Base-by-base conservation (phyloP, 2,329 filamentous ascomycete species). In the Pseudogymnoascus sp. region DNA sequence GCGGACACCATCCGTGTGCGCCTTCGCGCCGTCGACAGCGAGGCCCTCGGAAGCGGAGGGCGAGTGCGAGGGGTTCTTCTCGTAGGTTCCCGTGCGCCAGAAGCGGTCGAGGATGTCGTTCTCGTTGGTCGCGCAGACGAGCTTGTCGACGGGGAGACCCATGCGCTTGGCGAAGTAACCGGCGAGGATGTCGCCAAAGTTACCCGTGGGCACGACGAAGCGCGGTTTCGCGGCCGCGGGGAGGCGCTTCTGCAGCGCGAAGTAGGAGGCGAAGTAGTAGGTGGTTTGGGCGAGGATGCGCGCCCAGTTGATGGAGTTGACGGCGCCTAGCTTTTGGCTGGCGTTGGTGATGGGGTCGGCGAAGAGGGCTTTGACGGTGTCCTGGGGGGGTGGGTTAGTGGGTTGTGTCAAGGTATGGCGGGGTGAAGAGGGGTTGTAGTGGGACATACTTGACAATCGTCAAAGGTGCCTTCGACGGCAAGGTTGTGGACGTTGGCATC, bases 21-120 rank as follows among this genome's bases (percentile, higher is more conserved):
- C 82, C 69, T 86, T 83, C 16, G 76, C 82, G 26, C 84, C 84
- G 69, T 86, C 83, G 62, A 78, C 79, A 3, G 75, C 75, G 21
- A 83, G 74, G 10, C 82, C 81, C 50, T 81, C 81, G 67, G 84
- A 79, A 0, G 85, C 83, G 61, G 82, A 80, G 6, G 76, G 72
- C 1, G 83, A 84, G 62, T 82, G 77, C 6, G 85, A 80, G 7
- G 86, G 80, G 71, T 92, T 83, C 82, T 97, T 97, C 79, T 95
- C 90, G 77, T 97, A 97, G 68, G 83, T 82, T 40, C 93, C 91
- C 0, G 88, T 90, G 78, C 89, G 88, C 90, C 91, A 97, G 82
- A 99, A 99, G 35, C 95, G 86, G 76, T 97, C 85, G 10, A 99
- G 84, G 65, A 97, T 97, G 72, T 97, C 95, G 78, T 99, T 99